A percentile compares a stretch with the other conserved stretches of the same genome.
These are phyloP conservation scores for Saussurea involucrata DNA, from an alignment of 129 eudicot genomes.

Conservation along the genomic window DNA sequence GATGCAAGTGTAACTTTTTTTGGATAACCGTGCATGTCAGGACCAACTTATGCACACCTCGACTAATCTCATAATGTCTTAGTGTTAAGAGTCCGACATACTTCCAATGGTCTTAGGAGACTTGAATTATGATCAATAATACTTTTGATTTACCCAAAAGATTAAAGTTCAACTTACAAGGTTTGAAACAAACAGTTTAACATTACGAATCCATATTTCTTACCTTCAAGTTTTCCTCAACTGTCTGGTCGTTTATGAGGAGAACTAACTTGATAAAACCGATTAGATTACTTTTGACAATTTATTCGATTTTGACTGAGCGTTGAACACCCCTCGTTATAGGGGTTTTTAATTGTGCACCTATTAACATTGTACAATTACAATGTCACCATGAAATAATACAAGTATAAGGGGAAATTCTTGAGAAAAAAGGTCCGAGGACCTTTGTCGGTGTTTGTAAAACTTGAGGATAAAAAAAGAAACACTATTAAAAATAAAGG, in stretches of 20 bases:
- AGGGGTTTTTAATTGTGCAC: background rate
- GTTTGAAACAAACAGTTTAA: background rate
- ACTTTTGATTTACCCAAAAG: background rate
- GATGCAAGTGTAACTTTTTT: background rate
- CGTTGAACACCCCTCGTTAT: background rate
- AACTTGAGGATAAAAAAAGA: background rate
- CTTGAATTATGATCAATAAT: background rate
- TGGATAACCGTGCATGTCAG: background rate
- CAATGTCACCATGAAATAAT: background rate
- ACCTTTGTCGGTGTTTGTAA: background rate
- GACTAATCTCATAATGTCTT: background rate
- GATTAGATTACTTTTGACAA: background rate
- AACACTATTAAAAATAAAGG: background rate
- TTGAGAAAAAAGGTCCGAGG: background rate
- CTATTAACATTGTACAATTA: background rate
- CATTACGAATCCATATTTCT: background rate
- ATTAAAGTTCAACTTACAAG: background rate
- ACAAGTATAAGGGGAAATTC: background rate
- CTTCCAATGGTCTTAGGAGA: background rate
- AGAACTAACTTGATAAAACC: background rate
- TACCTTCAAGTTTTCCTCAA: background rate
- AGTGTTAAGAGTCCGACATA: background rate
- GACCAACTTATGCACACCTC: background rate
- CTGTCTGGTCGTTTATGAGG: background rate
- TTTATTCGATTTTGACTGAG: background rate